Evolutionary conservation across 129 eudicot genomes (phyloP), one percentile per base, ranked within the genome.

Genomic region (Ambrosia trifida): DNA sequence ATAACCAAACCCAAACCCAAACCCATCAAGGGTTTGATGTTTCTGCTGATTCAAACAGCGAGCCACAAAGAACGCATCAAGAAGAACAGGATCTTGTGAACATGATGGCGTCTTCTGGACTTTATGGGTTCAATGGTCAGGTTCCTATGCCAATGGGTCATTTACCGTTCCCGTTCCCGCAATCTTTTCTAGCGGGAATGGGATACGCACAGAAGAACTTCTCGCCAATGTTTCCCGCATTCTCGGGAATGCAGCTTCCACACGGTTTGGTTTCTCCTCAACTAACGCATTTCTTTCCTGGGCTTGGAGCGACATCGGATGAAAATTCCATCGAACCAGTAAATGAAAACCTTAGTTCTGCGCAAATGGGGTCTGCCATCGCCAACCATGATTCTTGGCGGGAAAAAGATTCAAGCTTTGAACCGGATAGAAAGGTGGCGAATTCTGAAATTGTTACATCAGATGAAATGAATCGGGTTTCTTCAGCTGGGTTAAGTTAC

Each of bases 31-130:
- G 68, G 18, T 58, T 69, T 59, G 92, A 86, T 66, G 67, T 59
- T 57, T 41, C 75, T 36, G 24, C 79, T 73, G 90, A 74, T 20
- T 75, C 84, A 19, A 72, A 70, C 19, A 79, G 74, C 38, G 82
- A 57, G 43, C 56, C 87, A 47, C 87, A 73, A 7, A 82, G 76
- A 50, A 81, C 78, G 89, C 95, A 76, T 66, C 96, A 87, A 72
- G 96, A 87, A 70, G 96, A 89, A 66, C 96, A 87, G 81, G 96
- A 89, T 74, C 81, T 85, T 76, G 98, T 85, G 73, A 93, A 87
- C 80, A 78, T 93, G 88, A 87, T 87, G 91, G 95, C 95, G 38
- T 83, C 97, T 68, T 64, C 90, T 68, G 77, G 82, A 28, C 60
- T 91, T 72, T 88, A 91, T 46, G 90, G 86, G 18, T 85, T 85